Evolutionary conservation across 305 asterid genomes (phyloP).

Genomic region (Fraxinus nigra): DNA sequence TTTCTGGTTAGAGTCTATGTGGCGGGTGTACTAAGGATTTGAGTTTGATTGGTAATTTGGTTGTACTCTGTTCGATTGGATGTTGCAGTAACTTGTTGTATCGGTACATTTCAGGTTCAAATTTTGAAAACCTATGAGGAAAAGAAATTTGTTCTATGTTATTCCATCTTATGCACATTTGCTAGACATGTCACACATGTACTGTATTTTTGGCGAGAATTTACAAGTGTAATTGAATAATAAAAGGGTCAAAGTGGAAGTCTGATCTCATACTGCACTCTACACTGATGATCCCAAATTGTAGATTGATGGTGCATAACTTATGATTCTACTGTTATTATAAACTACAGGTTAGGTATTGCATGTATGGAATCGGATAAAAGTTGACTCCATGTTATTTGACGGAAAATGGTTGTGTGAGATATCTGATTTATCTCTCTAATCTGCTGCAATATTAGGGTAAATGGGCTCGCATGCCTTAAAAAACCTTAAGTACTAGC

Average conservation of each 20-base stretch:
- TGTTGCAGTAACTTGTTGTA: neutral
- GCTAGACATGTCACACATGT: too few species aligned
- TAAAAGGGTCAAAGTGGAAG: neutral
- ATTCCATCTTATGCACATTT: neutral
- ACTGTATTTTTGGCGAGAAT: neutral
- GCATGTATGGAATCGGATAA: neutral
- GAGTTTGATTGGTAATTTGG: neutral
- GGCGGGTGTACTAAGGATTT: neutral
- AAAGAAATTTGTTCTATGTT: neutral
- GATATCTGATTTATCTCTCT: neutral
- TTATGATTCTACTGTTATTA: neutral
- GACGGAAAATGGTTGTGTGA: neutral
- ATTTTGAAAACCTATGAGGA: neutral
- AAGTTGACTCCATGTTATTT: neutral
- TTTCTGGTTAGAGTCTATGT: neutral
- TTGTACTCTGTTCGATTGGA: constrained; percentile 1
- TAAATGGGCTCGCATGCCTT: neutral
- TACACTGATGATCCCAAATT: neutral
- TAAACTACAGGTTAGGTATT: neutral
- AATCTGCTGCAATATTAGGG: neutral
- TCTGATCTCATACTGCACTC: neutral
- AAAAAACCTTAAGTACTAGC: neutral
- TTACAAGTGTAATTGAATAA: neutral
- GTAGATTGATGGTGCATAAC: neutral
- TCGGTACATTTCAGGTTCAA: neutral